Evolutionary conservation across 2,329 filamentous ascomycete genomes (phyloP).

Genomic region (Plectosphaerella cucumerina): DNA sequence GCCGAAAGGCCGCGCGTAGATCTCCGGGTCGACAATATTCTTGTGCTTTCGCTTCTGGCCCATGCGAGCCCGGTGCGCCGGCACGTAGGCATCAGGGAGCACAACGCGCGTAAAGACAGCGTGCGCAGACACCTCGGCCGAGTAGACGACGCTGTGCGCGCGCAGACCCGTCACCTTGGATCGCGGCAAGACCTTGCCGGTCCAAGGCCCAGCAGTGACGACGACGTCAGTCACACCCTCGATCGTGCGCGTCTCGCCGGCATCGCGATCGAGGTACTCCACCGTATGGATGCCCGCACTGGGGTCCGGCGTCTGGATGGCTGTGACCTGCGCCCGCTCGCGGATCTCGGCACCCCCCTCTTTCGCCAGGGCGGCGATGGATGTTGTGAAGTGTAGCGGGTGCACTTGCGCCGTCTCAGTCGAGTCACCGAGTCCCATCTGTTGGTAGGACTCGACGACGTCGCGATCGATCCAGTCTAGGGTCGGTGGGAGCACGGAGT

Average conservation of each 20-base stretch:
- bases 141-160: slow-evolving; percentile 63
- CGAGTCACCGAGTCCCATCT: slow-evolving; percentile 69
- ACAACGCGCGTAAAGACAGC: slow-evolving; percentile 84
- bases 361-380: slow-evolving; percentile 72
- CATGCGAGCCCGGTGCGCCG: slow-evolving; percentile 40
- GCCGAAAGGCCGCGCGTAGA: slow-evolving; percentile 83
- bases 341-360: slow-evolving; percentile 65
- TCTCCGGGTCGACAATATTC: slow-evolving; percentile 76
- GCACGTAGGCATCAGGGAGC: slow-evolving; percentile 61
- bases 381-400: slow-evolving; percentile 82
- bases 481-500: slow-evolving; percentile 66
- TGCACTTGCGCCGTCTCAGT: slow-evolving; percentile 90
- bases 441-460: slow-evolving; percentile 65
- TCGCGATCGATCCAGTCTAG: slow-evolving; percentile 79
- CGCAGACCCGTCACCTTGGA: slow-evolving; percentile 55
- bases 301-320: slow-evolving; percentile 43
- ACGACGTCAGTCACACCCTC: slow-evolving; percentile 48
- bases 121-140: slow-evolving; percentile 64
- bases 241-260: slow-evolving; percentile 28
- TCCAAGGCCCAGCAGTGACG: slow-evolving; percentile 60
- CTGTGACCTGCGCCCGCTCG: slow-evolving; percentile 62
- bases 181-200: slow-evolving; percentile 51
- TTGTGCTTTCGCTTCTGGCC: slow-evolving; percentile 50
- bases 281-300: slow-evolving; percentile 52
- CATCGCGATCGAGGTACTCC: slow-evolving; percentile 49